Evolutionary conservation across 345 rosid species (phyloP), one percentile per base, ranked within the genome.

Genomic region (Adansonia digitata): DNA sequence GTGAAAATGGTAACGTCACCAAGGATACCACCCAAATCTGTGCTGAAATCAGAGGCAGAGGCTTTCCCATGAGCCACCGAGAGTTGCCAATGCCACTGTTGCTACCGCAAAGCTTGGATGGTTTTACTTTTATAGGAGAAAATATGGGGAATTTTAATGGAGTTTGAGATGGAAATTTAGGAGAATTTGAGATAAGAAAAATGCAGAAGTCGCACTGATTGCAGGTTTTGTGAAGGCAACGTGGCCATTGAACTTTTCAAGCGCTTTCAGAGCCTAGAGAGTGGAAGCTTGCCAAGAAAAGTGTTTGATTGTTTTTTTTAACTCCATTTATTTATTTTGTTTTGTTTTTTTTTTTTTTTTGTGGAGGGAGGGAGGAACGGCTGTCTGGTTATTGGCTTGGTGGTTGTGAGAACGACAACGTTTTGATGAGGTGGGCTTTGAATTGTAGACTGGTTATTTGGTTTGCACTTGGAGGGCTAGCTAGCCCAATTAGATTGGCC

Each of bases 1-100:
- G 91, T 86, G 82, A 85, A 91, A 10, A 94, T 83, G 12, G 77
- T 31, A 26, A 89, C 89, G 57, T 91, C 98, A 0, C 91, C 88
- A 61, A 94, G 90, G 26, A 75, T 31, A 14, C 85, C 91, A 0
- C 83, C 85, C 64, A 84, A 64, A 57, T 80, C 77, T 11, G 77
- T 74, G 46, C 70, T 52, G 76, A 77, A 62, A 13, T 62, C 81
- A 12, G 88, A 77, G 6, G 87, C 72, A 26, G 84, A 81, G 72
- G 94, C 90, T 78, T 80, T 34, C 76, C 52, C 2, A 75, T 65
- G 56, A 79, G 13, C 37, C n/a, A n/a, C n/a, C 70, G 85, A 27
- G 81, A 61, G 17, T 29, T 81, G 18, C 49, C 22, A 43, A 48
- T 17, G 5, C 55, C 69, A 3, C 42, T 15, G 45, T 15, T 61